phyloP scores from a whole-genome alignment of 148 eudicot genomes.

The Persicaria maculosa region DNA sequence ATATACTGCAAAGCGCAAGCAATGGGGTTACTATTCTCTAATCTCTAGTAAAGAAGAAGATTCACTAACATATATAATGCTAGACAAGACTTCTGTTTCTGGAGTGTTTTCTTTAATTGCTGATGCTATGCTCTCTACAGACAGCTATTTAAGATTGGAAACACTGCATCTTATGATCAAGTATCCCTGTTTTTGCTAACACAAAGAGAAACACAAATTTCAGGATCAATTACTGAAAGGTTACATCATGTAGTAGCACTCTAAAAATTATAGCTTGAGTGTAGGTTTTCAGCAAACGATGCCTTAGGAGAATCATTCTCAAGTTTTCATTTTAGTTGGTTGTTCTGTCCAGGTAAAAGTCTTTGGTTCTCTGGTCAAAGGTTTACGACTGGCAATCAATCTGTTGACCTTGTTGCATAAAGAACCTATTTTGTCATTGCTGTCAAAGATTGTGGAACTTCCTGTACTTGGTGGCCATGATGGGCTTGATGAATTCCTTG shows the following conservation, averaged over 20 bases:
- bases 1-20: background rate
- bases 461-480: slow-evolving; percentile 55
- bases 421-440: slow-evolving; percentile 31
- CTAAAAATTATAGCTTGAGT: background rate
- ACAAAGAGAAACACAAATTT: background rate
- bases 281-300: background rate
- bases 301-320: background rate
- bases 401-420: slow-evolving; percentile 47
- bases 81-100: background rate
- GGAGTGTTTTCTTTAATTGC: background rate
- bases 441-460: slow-evolving; percentile 50
- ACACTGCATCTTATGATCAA: background rate
- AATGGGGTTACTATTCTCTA: background rate
- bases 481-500: slow-evolving; percentile 69
- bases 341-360: slow-evolving; percentile 55
- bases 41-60: background rate
- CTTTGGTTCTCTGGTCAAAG: slow-evolving; percentile 81
- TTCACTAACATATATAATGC: background rate
- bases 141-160: background rate
- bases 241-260: background rate
- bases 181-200: background rate
- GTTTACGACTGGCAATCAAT: slow-evolving; percentile 65
- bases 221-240: background rate
- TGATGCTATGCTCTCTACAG: background rate
- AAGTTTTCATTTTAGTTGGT: background rate